Conservation (phyloP, 2,329 filamentous ascomycete genomes). For the Rhytidhysteron rufulum region DNA sequence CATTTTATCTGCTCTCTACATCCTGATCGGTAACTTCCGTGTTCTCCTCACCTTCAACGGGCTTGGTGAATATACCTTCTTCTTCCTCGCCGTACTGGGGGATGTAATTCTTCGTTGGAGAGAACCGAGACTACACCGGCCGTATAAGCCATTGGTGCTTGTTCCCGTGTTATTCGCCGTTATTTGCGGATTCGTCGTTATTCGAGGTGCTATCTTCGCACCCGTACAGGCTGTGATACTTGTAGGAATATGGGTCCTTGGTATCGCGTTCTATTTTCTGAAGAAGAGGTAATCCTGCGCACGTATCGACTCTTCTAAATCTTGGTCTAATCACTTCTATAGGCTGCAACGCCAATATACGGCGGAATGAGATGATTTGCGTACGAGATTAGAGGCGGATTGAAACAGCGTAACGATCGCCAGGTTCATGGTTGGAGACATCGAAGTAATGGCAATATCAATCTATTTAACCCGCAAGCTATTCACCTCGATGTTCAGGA, state of each 20-base stretch:
- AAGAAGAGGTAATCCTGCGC: conserved; percentile 1
- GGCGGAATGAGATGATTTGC: too few relatives aligned
- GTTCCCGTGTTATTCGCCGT: conserved; percentile 54
- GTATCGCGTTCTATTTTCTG: conserved; percentile 10
- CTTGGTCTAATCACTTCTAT: too few relatives aligned
- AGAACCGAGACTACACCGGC: conserved; percentile 52
- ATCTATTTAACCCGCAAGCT: too few relatives aligned
- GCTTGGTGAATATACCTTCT: conserved; percentile 54
- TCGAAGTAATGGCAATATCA: too few relatives aligned
- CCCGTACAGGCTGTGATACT: conserved; percentile 28
- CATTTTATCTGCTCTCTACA: conserved; percentile 51
- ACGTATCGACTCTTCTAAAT: too few relatives aligned
- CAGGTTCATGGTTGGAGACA: too few relatives aligned
- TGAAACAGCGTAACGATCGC: too few relatives aligned
- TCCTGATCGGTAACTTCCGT: conserved; percentile 60
- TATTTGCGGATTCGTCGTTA: conserved; percentile 47
- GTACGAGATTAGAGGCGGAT: too few relatives aligned
- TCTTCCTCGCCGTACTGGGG: conserved; percentile 61
- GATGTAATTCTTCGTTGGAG: conserved; percentile 55
- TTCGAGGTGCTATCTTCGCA: conserved; percentile 32
- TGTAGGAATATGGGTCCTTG: conserved; percentile 25
- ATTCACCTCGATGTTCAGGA: too few relatives aligned
- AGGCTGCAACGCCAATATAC: too few relatives aligned
- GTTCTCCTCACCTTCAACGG: conserved; percentile 53
- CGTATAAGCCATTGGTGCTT: conserved; percentile 55